Evolutionary conservation across 2,329 filamentous ascomycete genomes (phyloP).

Genomic region (Phyllosticta paracitricarpa): DNA sequence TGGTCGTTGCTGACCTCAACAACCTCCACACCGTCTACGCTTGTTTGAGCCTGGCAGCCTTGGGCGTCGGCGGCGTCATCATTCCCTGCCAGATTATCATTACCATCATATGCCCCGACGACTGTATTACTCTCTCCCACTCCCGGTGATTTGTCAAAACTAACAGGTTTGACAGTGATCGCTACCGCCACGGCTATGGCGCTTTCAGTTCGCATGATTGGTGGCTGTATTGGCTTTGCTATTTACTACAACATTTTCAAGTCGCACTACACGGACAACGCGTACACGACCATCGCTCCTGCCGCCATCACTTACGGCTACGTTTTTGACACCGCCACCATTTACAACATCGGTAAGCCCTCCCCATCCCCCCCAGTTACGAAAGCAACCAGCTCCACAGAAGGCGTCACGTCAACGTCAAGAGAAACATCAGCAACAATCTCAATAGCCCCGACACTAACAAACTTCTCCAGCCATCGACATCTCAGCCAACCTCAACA

Average conservation of each 20-base stretch:
- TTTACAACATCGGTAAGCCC: constrained; percentile 30
- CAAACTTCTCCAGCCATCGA: constrained; percentile 8
- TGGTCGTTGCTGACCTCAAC: constrained; percentile 41
- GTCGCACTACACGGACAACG: constrained; percentile 16
- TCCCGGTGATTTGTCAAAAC: not conserved
- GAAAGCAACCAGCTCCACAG: too few relatives aligned
- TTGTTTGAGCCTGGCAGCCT: constrained; percentile 49
- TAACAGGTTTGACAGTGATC: not conserved
- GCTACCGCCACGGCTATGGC: constrained; percentile 49
- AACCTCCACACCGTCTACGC: constrained; percentile 47
- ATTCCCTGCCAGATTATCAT: constrained; percentile 59
- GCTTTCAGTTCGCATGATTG: constrained; percentile 58
- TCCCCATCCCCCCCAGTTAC: constrained; percentile 31
- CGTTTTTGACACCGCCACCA: constrained; percentile 34
- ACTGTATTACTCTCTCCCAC: constrained; percentile 46
- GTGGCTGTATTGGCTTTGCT: constrained; percentile 56
- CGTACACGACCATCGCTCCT: constrained; percentile 18
- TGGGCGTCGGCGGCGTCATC: constrained; percentile 59
- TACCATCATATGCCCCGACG: constrained; percentile 59
- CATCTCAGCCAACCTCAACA: constrained; percentile 37
- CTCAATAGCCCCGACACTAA: constrained; percentile 38
- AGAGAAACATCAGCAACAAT: too few relatives aligned
- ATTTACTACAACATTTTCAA: constrained; percentile 31
- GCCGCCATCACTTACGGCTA: constrained; percentile 15
- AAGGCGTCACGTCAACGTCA: too few relatives aligned